Evolutionary conservation across 176 grass and related monocot genomes (phyloP).

Genomic region (Carex cristatella): DNA sequence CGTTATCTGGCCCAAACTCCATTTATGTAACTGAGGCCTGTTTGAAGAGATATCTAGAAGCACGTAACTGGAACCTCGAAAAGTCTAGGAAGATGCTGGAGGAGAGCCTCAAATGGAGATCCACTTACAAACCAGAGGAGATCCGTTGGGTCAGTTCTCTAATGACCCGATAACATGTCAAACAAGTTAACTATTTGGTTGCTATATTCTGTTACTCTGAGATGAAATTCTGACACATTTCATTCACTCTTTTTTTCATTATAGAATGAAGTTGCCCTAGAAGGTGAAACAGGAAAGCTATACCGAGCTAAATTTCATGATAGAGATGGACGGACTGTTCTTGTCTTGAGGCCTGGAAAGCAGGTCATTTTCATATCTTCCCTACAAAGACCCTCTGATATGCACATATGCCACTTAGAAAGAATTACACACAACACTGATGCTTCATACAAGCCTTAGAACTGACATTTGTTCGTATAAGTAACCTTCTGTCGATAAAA

Average conservation of each 20-base stretch:
- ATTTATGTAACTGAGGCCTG: constrained; percentile 55
- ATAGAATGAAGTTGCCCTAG: constrained; percentile 55
- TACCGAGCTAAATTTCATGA: constrained; percentile 71
- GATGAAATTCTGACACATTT: not conserved
- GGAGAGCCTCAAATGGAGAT: constrained; percentile 81
- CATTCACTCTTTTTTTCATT: constrained; percentile 8
- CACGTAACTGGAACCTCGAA: constrained; percentile 57
- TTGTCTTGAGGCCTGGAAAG: constrained; percentile 63
- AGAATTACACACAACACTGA: not conserved
- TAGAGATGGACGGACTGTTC: constrained; percentile 58
- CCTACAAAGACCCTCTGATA: not conserved
- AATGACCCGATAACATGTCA: not conserved
- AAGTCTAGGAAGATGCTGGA: constrained; percentile 82
- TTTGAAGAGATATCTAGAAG: constrained; percentile 69
- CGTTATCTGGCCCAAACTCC: constrained; percentile 31
- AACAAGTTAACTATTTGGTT: not conserved
- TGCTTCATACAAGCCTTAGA: not conserved
- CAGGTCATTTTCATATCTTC: constrained; percentile 41
- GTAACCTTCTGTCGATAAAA: not conserved
- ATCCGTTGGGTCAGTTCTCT: constrained; percentile 60
- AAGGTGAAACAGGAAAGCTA: constrained; percentile 78
- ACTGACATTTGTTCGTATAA: not conserved
- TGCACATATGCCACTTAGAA: not conserved
- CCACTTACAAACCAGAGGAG: constrained; percentile 58
- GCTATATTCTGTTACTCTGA: not conserved